Evolutionary conservation across 257 asterid genomes (phyloP).

Genomic region (Solanum neorickii): DNA sequence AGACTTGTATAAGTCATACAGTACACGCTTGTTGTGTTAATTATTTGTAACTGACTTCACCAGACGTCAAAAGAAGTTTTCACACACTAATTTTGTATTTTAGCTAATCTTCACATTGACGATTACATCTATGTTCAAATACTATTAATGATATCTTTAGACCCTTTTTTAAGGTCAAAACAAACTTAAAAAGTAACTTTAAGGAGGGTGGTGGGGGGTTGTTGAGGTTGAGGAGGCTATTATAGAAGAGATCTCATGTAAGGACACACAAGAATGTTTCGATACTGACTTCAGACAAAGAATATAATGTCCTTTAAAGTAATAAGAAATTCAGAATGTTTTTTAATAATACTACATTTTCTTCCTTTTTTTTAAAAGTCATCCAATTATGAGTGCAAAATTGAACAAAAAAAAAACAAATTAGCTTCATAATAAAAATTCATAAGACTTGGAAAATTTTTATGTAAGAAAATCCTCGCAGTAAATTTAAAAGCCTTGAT

Average conservation of each 20-base stretch:
- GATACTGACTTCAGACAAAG: constrained; percentile 4
- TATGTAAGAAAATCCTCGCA: background rate
- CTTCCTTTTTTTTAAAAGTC: background rate
- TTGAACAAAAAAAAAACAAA: background rate
- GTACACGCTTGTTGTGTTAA: background rate
- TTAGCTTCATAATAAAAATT: background rate
- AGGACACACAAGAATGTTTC: constrained; percentile 12
- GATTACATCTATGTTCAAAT: background rate
- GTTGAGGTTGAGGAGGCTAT: too few relatives aligned
- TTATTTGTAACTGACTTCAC: background rate
- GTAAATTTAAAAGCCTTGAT: constrained; percentile 14
- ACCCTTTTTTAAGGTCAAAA: background rate
- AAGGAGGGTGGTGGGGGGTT: background rate
- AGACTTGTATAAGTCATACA: background rate
- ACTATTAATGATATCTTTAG: background rate
- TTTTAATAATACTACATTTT: too few relatives aligned
- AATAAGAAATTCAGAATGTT: background rate
- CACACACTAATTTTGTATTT: background rate
- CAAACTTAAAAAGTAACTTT: background rate
- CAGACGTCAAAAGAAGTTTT: background rate
- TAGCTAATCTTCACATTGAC: background rate
- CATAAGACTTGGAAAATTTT: constrained; percentile 7
- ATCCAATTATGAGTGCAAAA: background rate
- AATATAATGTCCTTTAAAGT: background rate
- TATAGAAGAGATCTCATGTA: background rate